Percentiles rank a stretch among this genome's conserved stretches.
phyloP scores from a whole-genome alignment of 495 filamentous ascomycete genomes.

The Penicillium cosmopolitanum region DNA sequence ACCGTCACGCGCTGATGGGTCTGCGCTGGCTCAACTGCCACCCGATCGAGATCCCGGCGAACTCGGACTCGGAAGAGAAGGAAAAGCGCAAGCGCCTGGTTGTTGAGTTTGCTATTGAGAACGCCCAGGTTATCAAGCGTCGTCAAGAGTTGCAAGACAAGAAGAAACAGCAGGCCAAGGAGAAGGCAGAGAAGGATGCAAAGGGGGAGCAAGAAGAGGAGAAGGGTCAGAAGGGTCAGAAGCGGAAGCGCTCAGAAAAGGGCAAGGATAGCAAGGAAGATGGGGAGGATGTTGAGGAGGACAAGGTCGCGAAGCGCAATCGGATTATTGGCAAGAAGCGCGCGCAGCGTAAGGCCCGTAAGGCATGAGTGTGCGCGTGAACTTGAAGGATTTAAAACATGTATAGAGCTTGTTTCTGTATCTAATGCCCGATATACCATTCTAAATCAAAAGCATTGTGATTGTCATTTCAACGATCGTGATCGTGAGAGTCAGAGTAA shows the following conservation, averaged over 20 bases:
- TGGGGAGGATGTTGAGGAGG: slow-evolving; percentile 44
- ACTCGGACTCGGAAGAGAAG: slow-evolving; percentile 42
- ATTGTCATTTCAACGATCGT: slow-evolving; percentile 13
- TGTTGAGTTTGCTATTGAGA: slow-evolving; percentile 98
- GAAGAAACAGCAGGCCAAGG: slow-evolving; percentile 39
- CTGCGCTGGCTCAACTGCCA: slow-evolving; percentile 92
- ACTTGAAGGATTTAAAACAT: slow-evolving; percentile 14
- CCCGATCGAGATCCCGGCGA: slow-evolving; percentile 51
- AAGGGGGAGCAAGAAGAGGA: slow-evolving; percentile 29
- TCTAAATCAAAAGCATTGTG: slow-evolving; percentile 28
- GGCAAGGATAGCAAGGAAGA: slow-evolving; percentile 28
- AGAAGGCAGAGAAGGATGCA: slow-evolving; percentile 18
- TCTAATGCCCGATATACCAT: slow-evolving; percentile 24
- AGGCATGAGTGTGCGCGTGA: slow-evolving; percentile 25
- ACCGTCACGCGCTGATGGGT: slow-evolving; percentile 94
- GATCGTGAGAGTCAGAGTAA: background rate
- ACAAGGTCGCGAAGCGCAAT: slow-evolving; percentile 62
- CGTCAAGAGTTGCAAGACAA: slow-evolving; percentile 73
- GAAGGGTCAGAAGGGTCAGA: slow-evolving; percentile 29
- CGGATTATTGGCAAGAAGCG: slow-evolving; percentile 72
- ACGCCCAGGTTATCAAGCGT: slow-evolving; percentile 86
- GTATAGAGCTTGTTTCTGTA: slow-evolving; percentile 18
- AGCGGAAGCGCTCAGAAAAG: slow-evolving; percentile 48
- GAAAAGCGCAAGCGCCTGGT: slow-evolving; percentile 79
- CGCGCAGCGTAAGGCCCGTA: slow-evolving; percentile 56